phyloP scores from a whole-genome alignment of 495 filamentous ascomycete genomes.

The Annulohypoxylon nitens region DNA sequence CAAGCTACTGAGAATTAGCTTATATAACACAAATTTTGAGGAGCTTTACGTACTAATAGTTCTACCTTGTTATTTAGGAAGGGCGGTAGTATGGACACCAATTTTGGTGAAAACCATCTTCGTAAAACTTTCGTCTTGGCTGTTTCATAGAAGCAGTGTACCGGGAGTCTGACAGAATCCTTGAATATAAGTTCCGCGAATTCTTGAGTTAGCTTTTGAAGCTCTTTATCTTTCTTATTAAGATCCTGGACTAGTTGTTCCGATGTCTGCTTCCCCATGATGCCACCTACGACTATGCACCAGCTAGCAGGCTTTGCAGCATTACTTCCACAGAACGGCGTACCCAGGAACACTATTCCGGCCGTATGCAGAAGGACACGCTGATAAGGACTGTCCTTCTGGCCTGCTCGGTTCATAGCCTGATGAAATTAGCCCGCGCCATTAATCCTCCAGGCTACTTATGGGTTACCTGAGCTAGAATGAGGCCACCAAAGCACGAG shows the following conservation, averaged over 20 bases:
- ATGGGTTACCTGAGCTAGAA: not conserved
- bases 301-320: not conserved
- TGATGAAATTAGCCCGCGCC: not conserved
- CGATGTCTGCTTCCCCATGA: not conserved
- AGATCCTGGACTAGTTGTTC: not conserved
- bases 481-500: not conserved
- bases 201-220: not conserved
- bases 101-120: not conserved
- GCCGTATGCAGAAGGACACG: not conserved
- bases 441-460: not conserved
- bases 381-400: not conserved
- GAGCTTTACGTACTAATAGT: not conserved
- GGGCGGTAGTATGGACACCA: not conserved
- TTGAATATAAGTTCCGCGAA: not conserved
- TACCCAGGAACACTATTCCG: not conserved
- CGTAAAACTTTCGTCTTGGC: not conserved
- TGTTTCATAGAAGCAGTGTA: not conserved
- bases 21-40: not conserved
- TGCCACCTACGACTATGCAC: not conserved
- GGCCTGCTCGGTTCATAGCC: not conserved
- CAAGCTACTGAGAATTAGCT: not conserved
- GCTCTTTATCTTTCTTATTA: not conserved
- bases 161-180: not conserved
- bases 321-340: not conserved
- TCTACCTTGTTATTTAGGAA: not conserved